These are phyloP conservation scores for Teunomyces panamensis DNA, from an alignment of 805 yeast genomes.

Conservation along the genomic window DNA sequence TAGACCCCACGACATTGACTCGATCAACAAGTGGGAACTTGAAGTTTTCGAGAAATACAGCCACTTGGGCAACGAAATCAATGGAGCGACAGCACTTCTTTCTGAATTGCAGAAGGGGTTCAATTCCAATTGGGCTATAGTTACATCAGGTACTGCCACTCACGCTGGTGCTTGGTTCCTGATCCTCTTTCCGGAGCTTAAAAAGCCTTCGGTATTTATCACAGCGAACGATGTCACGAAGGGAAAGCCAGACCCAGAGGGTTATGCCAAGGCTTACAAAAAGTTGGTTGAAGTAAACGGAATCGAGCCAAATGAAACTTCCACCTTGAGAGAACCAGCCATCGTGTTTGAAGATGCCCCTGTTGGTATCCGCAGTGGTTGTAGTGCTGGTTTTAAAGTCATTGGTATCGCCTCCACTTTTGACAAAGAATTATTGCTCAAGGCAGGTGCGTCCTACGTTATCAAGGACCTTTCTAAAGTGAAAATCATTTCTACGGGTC, in stretches of 20 bases:
- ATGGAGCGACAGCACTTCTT: conserved; percentile 11
- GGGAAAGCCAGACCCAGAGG: conserved; percentile 22
- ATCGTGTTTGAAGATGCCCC: conserved; percentile 22
- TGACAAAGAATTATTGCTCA: conserved; percentile 10
- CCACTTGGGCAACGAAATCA: conserved; percentile 15
- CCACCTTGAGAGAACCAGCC: conserved; percentile 2
- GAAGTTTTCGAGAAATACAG: conserved; percentile 15
- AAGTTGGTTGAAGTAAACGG: conserved; percentile 7
- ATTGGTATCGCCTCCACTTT: conserved; percentile 20
- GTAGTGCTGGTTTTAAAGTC: conserved; percentile 16
- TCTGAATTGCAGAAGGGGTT: conserved; percentile 1
- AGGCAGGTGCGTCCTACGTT: conserved; percentile 17
- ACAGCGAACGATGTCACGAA: conserved; percentile 18
- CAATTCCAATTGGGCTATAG: conserved; percentile 16
- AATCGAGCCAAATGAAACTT: neutral
- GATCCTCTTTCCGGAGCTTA: conserved; percentile 6
- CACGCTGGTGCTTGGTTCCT: conserved; percentile 19
- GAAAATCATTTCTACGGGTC: neutral
- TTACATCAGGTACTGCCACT: conserved; percentile 17
- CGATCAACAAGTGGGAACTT: conserved; percentile 9
- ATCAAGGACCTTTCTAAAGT: conserved; percentile 15
- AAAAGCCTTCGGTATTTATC: conserved; percentile 14
- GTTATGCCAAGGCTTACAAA: conserved; percentile 8
- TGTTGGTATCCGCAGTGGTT: conserved; percentile 17
- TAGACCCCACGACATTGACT: conserved; percentile 5